These are phyloP conservation scores for Rheum nobile DNA, from an alignment of 148 eudicot genomes.

Conservation along the genomic window DNA sequence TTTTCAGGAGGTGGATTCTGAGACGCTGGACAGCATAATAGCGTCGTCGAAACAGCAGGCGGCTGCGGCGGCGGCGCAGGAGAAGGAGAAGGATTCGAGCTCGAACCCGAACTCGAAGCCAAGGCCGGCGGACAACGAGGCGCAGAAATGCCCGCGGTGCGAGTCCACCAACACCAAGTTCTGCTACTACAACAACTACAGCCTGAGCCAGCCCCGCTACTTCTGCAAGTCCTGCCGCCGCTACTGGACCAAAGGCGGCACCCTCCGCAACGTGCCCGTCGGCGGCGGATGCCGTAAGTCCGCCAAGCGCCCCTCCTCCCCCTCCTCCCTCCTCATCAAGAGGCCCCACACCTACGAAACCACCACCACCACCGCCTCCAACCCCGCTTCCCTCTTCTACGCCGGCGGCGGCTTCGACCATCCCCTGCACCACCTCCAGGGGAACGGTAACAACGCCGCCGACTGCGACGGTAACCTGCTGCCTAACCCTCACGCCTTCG, in stretches of 20 bases:
- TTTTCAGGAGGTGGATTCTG: neutral
- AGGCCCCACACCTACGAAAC: neutral
- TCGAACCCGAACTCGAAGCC: constrained; percentile 27
- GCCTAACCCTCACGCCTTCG: neutral
- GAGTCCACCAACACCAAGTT: constrained; percentile 81
- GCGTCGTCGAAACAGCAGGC: neutral
- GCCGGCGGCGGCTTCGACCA: neutral
- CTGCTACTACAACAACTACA: constrained; percentile 92
- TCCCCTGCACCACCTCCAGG: too few species aligned
- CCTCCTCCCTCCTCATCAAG: constrained; percentile 15
- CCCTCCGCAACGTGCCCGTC: constrained; percentile 78
- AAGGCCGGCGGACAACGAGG: constrained; percentile 50
- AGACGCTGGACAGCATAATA: constrained; percentile 1
- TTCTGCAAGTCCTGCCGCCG: constrained; percentile 87
- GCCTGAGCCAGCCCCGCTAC: constrained; percentile 77
- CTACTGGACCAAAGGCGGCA: constrained; percentile 96
- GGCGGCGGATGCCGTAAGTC: constrained; percentile 69
- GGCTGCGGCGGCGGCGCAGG: neutral
- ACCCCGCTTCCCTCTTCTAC: neutral
- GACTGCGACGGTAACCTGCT: neutral
- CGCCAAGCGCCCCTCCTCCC: constrained; percentile 49
- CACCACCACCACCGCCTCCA: neutral
- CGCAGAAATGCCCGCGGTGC: constrained; percentile 76
- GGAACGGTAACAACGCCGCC: neutral
- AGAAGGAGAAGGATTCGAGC: constrained; percentile 19